These are phyloP conservation scores for Neonothopanus nambi DNA, from an alignment of 1,284 basidiomycete species.

Conservation along the genomic window DNA sequence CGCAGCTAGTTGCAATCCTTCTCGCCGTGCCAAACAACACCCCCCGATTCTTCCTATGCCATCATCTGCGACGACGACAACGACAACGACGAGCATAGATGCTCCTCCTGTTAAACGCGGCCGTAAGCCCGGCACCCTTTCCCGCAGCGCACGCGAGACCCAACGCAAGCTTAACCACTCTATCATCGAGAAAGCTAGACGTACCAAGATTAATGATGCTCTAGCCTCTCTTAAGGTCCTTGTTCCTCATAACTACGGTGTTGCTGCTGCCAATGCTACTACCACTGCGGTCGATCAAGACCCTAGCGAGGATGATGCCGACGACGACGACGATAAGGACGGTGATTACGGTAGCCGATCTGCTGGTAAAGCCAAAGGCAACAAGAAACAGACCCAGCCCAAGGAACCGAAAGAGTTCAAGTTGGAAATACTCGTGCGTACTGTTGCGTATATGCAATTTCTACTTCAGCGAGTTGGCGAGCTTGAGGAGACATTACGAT, in stretches of 20 bases:
- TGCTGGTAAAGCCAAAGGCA: constrained; percentile 9
- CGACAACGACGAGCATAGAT: constrained; percentile 17
- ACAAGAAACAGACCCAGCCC: constrained; percentile 39
- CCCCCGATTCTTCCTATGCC: constrained; percentile 16
- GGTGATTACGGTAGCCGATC: constrained; percentile 21
- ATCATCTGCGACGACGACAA: constrained; percentile 23
- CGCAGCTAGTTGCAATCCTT: constrained; percentile 54
- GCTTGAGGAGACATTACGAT: constrained; percentile 15
- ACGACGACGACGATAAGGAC: constrained; percentile 30
- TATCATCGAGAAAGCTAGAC: constrained; percentile 78
- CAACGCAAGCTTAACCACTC: constrained; percentile 82
- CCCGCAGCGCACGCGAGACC: constrained; percentile 71
- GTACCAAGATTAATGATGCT: constrained; percentile 84
- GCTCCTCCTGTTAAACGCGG: constrained; percentile 52
- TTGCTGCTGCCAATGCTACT: constrained; percentile 30
- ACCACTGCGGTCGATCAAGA: constrained; percentile 1
- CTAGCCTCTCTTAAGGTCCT: constrained; percentile 64
- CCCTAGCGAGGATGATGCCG: constrained; percentile 19
- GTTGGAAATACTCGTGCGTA: constrained; percentile 75
- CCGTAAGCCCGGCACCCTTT: constrained; percentile 66
- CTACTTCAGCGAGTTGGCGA: constrained; percentile 50
- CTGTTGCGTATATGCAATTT: constrained; percentile 69
- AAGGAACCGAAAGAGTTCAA: constrained; percentile 59
- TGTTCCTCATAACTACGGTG: constrained; percentile 56
- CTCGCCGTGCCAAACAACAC: constrained; percentile 21